A percentile compares a stretch with the other conserved stretches of the same genome.
phyloP scores from a whole-genome alignment of 2,329 filamentous ascomycete genomes.

The Epichloe festucae region DNA sequence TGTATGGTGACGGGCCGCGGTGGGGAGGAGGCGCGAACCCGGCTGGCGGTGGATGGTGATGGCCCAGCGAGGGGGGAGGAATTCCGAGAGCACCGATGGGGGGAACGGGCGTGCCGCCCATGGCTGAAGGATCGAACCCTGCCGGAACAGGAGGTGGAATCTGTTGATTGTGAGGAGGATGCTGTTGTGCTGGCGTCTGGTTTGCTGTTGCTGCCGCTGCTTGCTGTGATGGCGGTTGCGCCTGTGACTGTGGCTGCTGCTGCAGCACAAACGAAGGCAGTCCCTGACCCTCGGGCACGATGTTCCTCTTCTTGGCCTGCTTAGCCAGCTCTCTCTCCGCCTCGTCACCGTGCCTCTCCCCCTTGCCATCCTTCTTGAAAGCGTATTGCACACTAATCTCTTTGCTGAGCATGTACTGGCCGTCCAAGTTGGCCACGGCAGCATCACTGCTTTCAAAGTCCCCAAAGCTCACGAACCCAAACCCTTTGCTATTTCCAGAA shows the following conservation, averaged over 20 bases:
- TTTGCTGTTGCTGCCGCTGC: constrained; percentile 3
- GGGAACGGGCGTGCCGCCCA: constrained; percentile 10
- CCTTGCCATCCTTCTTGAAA: constrained; percentile 98
- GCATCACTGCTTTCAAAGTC: constrained; percentile 90
- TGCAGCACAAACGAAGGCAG: constrained; percentile 60
- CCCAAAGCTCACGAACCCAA: constrained; percentile 87
- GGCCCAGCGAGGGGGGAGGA: constrained; percentile 10
- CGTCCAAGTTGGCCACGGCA: constrained; percentile 84
- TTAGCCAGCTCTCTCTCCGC: constrained; percentile 85
- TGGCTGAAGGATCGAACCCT: constrained; percentile 24
- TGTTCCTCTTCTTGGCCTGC: constrained; percentile 88
- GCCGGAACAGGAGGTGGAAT: constrained; percentile 10
- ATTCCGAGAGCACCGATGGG: constrained; percentile 5
- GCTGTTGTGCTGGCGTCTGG: constrained; percentile 11
- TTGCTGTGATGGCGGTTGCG: neutral
- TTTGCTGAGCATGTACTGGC: constrained; percentile 94
- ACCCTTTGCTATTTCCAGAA: constrained; percentile 78
- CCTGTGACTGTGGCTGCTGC: constrained; percentile 9
- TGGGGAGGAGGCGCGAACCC: constrained; percentile 23
- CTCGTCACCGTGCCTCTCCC: constrained; percentile 86
- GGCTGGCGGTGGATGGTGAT: constrained; percentile 18
- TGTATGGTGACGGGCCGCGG: constrained; percentile 21
- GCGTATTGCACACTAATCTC: constrained; percentile 95
- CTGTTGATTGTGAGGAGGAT: constrained; percentile 14
- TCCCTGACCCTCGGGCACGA: constrained; percentile 67